Evolutionary conservation across 768 basidiomycete species (phyloP).

Genomic region (Phlebiopsis flavidoalba): DNA sequence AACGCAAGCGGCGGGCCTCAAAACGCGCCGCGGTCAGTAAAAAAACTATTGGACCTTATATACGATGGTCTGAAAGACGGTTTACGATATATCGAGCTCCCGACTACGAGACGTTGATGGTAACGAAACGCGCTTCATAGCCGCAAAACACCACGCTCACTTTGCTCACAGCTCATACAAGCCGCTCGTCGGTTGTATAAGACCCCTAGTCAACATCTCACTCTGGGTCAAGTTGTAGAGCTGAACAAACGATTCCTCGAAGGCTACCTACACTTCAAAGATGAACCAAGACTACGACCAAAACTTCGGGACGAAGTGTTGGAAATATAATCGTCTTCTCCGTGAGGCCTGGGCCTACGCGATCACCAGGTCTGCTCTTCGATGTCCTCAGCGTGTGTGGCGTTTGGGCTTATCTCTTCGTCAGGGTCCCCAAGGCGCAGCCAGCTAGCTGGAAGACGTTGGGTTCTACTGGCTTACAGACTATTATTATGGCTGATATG

Average conservation of each 20-base stretch:
- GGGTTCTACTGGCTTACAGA: slow-evolving; percentile 79
- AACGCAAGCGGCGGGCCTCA: slow-evolving; percentile 71
- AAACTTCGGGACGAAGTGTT: slow-evolving; percentile 75
- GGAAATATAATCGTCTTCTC: slow-evolving; percentile 83
- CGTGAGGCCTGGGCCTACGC: slow-evolving; percentile 85
- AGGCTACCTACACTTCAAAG: slow-evolving; percentile 88
- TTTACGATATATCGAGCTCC: slow-evolving; percentile 91
- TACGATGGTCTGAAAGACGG: slow-evolving; percentile 90
- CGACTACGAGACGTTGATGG: slow-evolving; percentile 97
- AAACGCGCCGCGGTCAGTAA: slow-evolving; percentile 82
- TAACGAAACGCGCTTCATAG: slow-evolving; percentile 26
- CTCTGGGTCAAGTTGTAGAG: slow-evolving; percentile 93
- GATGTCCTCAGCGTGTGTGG: not conserved
- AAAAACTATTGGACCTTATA: slow-evolving; percentile 81
- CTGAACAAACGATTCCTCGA: slow-evolving; percentile 89
- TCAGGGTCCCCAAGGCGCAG: slow-evolving; percentile 82
- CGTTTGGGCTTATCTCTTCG: not conserved
- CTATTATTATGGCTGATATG: slow-evolving; percentile 72
- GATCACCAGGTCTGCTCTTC: slow-evolving; percentile 73
- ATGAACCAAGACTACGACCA: slow-evolving; percentile 80
- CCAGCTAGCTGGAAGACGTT: slow-evolving; percentile 85
- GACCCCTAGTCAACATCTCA: slow-evolving; percentile 89
- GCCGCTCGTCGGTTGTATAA: slow-evolving; percentile 91
- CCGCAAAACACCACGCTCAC: not conserved
- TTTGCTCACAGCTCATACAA: slow-evolving; percentile 72